These are phyloP conservation scores for Candida sphagnicola DNA, from an alignment of 805 yeast genomes.

Conservation along the genomic window DNA sequence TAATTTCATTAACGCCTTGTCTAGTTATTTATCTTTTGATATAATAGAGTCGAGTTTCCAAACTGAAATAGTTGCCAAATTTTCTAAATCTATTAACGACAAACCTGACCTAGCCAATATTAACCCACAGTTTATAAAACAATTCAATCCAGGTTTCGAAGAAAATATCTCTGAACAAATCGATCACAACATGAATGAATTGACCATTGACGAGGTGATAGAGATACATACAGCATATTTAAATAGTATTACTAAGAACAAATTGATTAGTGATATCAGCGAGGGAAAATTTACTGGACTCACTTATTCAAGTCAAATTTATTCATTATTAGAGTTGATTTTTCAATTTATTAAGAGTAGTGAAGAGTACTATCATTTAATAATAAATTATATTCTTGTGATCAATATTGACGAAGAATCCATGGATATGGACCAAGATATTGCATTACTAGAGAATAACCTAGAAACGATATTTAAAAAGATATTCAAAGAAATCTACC, in stretches of 20 bases:
- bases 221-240: constrained; percentile 29
- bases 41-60: constrained; percentile 41
- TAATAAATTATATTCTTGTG: constrained; percentile 25
- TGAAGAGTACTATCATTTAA: constrained; percentile 27
- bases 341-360: constrained; percentile 31
- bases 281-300: constrained; percentile 27
- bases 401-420: constrained; percentile 17
- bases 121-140: constrained; percentile 1
- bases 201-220: constrained; percentile 49
- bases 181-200: constrained; percentile 19
- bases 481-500: constrained; percentile 35
- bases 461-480: constrained; percentile 37
- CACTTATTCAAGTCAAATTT: constrained; percentile 29
- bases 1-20: constrained; percentile 38
- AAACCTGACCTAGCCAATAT: not conserved
- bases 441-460: constrained; percentile 19
- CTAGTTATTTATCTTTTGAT: constrained; percentile 41
- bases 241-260: constrained; percentile 23
- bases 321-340: constrained; percentile 24
- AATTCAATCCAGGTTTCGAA: not conserved
- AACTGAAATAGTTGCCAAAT: constrained; percentile 16
- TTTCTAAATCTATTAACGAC: constrained; percentile 14
- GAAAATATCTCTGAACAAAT: not conserved
- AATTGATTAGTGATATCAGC: constrained; percentile 26
- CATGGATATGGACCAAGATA: constrained; percentile 23